Conservation (phyloP, 768 basidiomycete species). For the Leccinum arenicola region DNA sequence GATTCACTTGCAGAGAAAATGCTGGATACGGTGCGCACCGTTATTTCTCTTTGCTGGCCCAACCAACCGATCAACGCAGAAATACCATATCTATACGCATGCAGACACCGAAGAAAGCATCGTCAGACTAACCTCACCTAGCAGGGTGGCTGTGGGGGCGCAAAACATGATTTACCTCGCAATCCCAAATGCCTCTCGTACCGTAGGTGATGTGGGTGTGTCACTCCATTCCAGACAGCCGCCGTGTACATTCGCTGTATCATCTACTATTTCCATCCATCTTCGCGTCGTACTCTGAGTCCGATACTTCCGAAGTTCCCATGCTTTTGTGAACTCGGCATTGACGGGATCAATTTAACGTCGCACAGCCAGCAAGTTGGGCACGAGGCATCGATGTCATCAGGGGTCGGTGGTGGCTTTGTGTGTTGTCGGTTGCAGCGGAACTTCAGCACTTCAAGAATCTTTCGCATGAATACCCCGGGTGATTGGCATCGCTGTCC, state of each 20-base stretch:
- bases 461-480: background rate
- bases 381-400: conserved; percentile 19
- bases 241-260: background rate
- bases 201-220: background rate
- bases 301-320: background rate
- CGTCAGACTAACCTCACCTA: too few species aligned
- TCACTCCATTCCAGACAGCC: background rate
- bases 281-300: background rate
- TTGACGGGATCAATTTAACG: background rate
- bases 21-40: too few species aligned
- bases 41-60: too few species aligned
- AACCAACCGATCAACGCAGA: too few species aligned
- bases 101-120: too few species aligned
- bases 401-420: conserved; percentile 1
- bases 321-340: background rate
- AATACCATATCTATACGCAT: too few species aligned
- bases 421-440: background rate
- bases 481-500: background rate
- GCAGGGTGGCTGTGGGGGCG: conserved; percentile 20
- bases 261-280: conserved; percentile 2
- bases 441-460: background rate
- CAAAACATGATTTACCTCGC: conserved; percentile 24
- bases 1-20: too few species aligned
- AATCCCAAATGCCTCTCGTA: background rate
- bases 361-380: conserved; percentile 8